Evolutionary conservation across 108 stramenopile genomes (phyloP), one percentile per base, ranked within the genome.

Genomic region (Cyclotella cryptica): DNA sequence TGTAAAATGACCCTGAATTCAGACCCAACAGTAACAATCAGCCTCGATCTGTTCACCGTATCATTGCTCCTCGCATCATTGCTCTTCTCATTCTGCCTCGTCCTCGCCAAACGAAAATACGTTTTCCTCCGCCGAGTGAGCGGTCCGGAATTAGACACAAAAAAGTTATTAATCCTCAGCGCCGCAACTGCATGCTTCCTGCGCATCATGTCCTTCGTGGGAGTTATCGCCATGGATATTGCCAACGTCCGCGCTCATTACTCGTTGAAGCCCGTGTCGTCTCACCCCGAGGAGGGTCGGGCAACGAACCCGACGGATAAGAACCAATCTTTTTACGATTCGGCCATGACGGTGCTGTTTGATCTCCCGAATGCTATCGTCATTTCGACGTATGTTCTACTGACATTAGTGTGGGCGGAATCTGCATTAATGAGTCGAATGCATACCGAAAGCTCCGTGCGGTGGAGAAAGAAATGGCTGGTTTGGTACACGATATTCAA

Each of bases 311-410:
- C 72, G 45, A 69, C 55, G n/a, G 87, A 88, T 30, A 68, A 78
- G 49, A 86, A 88, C 61, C 90, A 93, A 74, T 69, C 82, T 7
- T 96, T 96, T 71, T 96, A 94, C 79, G 92, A 96, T 61, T 89
- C 91, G 57, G 77, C 86, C 69, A 80, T 89, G 85, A 82, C 90
- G 28, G 91, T 95, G 5, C 78, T 96, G 0, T 95, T 95, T 82
- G 91, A 96, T 74, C 79, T 96, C 14, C 96, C 96, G 18, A 93
- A 96, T 72, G 92, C 89, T 57, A 90, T 91, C 69, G 89, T 89
- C 10, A 84, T 96, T n/a, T 88, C 86, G 1, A 95, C 94, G 19
- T 96, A 92, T 81, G 88, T 93, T 1, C 78, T 96, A 11, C 84
- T 95, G 44, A 89, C 90, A 0, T 68, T 96, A 18, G 93, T 95